Base-by-base conservation (phyloP, 2,329 filamentous ascomycete genomes). In the Cladosporium sp. region DNA sequence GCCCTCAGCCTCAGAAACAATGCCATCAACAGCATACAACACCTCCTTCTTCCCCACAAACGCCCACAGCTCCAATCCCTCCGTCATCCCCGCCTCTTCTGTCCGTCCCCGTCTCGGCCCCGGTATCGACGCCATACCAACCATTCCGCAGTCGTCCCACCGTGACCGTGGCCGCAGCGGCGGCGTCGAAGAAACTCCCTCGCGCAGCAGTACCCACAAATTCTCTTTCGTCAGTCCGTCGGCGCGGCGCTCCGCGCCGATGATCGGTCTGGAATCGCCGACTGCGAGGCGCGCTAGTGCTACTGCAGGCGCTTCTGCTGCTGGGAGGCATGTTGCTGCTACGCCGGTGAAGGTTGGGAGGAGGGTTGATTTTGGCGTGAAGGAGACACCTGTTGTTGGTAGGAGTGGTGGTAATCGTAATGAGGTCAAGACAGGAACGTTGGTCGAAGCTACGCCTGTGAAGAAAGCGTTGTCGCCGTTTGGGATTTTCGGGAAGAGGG, bases 181-280 rank as follows among this genome's bases (percentile, higher is more conserved):
- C 48, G 58, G 66, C n/a, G 68, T 81, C 61, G 73, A 77, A 61
- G 80, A 82, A 39, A 82, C 80, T 59, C 81, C 80, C 16, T 79
- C 78, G 3, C 39, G 39, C 53, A 76, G 74, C 51, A 63, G 49
- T 49, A 62, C 16, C 48, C n/a, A 4, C 18, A 56, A 56, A 18
- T 63, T 56, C 25, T n/a, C 54, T 25, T 28, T 62, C 39, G 21
- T 34, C 53, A 59, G 54, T 63, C 28, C 64, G 32, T 39, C 34
- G 14, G 61, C 51, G 13, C 25, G 36, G 21, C 39, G 34, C 13
- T 18, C 48, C 28, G 56, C 39, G 16, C 48, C 53, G 23, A 58
- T 39, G 14, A 32, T 59, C 23, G 28, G 21, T 14, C 58, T 56
- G 6, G 69, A 73, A 26, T 74, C 71, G 36, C 71, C 71, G 10